A percentile compares a stretch with the other conserved stretches of the same genome.
phyloP scores from a whole-genome alignment of 2,329 filamentous ascomycete species.

The Corinectria fuckeliana region DNA sequence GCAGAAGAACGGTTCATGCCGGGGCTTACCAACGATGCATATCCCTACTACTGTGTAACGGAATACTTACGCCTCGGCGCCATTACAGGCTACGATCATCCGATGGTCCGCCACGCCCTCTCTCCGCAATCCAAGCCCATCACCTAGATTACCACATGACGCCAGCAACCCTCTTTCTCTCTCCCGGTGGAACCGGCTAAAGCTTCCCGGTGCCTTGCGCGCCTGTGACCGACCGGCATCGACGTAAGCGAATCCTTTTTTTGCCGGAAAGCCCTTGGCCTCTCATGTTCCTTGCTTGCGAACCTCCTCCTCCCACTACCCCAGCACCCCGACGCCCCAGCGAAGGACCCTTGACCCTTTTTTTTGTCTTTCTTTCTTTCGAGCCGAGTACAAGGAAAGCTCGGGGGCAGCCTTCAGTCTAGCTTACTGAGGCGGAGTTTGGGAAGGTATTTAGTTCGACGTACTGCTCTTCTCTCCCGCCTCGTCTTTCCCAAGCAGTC shows the following conservation, averaged over 20 bases:
- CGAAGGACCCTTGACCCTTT: not conserved
- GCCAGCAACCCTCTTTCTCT: not conserved
- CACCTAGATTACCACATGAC: not conserved
- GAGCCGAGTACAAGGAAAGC: not conserved
- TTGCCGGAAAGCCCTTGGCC: not conserved
- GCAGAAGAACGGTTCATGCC: too few species aligned
- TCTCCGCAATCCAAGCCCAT: not conserved
- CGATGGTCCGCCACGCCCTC: not conserved
- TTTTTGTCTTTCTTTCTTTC: too few species aligned
- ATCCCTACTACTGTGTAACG: too few species aligned
- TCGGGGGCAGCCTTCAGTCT: not conserved
- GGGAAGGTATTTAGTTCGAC: not conserved
- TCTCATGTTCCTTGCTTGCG: not conserved
- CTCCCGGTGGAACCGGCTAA: not conserved
- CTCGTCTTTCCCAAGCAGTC: not conserved
- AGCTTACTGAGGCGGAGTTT: not conserved
- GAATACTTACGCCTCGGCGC: not conserved
- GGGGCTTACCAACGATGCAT: too few species aligned
- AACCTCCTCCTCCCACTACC: not conserved
- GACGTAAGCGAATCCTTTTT: not conserved
- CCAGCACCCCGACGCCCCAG: not conserved
- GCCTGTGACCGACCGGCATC: not conserved
- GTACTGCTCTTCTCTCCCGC: not conserved
- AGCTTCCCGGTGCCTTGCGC: not conserved
- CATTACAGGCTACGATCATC: not conserved